phyloP scores from a whole-genome alignment of 805 yeast genomes.

The Saccharomyces mikatae region DNA sequence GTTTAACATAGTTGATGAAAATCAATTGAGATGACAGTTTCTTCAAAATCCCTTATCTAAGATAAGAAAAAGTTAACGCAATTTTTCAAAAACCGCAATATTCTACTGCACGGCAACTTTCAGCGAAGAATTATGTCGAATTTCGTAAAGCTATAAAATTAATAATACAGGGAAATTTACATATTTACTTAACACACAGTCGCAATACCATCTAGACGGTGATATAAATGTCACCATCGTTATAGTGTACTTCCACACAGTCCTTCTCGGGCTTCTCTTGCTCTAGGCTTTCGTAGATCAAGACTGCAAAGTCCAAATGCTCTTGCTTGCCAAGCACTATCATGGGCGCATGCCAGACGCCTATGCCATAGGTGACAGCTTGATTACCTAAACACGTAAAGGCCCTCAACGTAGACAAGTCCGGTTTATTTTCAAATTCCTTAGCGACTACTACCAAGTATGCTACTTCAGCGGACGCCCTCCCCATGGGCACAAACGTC shows the following conservation, averaged over 20 bases:
- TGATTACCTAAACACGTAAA: constrained; percentile 76
- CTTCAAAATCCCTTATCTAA: not conserved
- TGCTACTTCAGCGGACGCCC: constrained; percentile 39
- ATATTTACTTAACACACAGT: not conserved
- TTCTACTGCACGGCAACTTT: not conserved
- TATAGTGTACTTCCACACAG: constrained; percentile 69
- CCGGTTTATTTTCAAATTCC: constrained; percentile 46
- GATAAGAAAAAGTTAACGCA: not conserved
- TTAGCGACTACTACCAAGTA: constrained; percentile 76
- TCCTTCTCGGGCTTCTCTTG: constrained; percentile 50
- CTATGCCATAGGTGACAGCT: constrained; percentile 77
- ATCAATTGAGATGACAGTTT: not conserved
- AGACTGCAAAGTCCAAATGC: constrained; percentile 74
- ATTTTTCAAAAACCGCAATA: not conserved
- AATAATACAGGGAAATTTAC: not conserved
- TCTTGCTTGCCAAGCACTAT: constrained; percentile 54
- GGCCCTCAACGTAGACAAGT: constrained; percentile 51
- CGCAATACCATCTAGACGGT: not conserved
- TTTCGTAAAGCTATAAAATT: not conserved
- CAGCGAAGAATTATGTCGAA: not conserved
- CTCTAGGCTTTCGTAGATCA: constrained; percentile 77
- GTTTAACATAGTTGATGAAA: not conserved
- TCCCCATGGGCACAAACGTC: constrained; percentile 90
- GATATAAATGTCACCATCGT: constrained; percentile 13
- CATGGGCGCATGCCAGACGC: constrained; percentile 95